These are phyloP conservation scores for Penicillium palitans DNA, from an alignment of 2,329 filamentous ascomycete species.

Conservation along the genomic window DNA sequence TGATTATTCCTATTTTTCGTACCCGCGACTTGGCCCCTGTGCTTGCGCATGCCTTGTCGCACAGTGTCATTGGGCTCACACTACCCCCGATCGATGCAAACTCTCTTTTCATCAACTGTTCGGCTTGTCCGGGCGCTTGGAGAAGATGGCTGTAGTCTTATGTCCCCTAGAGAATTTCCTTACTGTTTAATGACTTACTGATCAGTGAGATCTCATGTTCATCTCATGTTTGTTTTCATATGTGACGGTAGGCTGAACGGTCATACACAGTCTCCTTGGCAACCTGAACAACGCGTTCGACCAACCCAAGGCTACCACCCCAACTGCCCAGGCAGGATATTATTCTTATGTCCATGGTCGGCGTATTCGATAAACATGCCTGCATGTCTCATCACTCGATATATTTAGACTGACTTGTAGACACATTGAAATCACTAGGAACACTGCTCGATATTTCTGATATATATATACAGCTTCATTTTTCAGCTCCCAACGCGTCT, in stretches of 20 bases:
- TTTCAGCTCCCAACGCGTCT: background rate
- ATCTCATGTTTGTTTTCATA: background rate
- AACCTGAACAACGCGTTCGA: background rate
- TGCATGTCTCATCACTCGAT: background rate
- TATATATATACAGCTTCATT: background rate
- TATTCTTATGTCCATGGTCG: background rate
- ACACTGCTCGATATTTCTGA: background rate
- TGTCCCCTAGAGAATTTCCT: rapidly evolving
- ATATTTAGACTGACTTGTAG: background rate
- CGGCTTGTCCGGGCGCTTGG: background rate
- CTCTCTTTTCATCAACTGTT: background rate
- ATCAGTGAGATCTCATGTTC: background rate
- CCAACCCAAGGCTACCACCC: background rate
- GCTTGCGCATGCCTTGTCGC: background rate
- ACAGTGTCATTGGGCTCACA: slow-evolving; percentile 1
- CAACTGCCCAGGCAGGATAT: background rate
- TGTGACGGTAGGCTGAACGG: background rate
- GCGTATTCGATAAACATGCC: background rate
- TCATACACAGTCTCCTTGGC: background rate
- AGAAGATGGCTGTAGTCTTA: background rate
- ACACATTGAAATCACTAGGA: background rate
- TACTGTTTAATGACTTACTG: background rate
- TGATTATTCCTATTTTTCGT: background rate
- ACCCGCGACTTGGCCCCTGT: background rate
- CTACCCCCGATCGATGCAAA: slow-evolving; percentile 1